These are phyloP conservation scores for Phaeosphaeriaceae sp. DNA, from an alignment of 2,329 filamentous ascomycete species.

Conservation along the genomic window DNA sequence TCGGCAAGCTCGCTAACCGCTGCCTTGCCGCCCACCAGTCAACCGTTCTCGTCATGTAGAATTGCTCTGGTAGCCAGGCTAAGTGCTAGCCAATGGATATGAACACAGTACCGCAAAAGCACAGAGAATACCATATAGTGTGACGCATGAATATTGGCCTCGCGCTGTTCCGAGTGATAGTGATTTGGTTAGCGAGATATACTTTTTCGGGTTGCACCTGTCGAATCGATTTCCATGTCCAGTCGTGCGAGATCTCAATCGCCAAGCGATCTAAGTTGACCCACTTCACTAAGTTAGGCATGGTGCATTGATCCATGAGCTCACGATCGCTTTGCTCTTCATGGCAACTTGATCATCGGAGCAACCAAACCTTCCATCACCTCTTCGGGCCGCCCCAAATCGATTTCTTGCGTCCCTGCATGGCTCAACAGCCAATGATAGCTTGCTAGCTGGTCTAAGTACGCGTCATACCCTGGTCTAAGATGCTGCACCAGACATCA, in stretches of 20 bases:
- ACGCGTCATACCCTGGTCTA: slow-evolving; percentile 26
- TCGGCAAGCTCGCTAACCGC: neutral
- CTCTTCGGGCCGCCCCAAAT: slow-evolving; percentile 30
- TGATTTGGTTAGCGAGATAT: neutral
- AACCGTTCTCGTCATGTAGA: neutral
- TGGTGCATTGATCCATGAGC: slow-evolving; percentile 16
- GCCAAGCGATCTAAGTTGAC: slow-evolving; percentile 23
- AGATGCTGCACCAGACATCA: slow-evolving; percentile 29
- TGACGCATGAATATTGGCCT: neutral
- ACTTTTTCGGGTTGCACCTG: slow-evolving; percentile 8
- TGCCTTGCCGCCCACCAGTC: neutral
- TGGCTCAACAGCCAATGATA: slow-evolving; percentile 21
- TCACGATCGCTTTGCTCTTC: slow-evolving; percentile 35
- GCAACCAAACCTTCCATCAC: slow-evolving; percentile 10
- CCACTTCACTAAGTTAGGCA: slow-evolving; percentile 18
- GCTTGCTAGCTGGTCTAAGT: slow-evolving; percentile 13
- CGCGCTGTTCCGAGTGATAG: neutral
- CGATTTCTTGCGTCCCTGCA: slow-evolving; percentile 29
- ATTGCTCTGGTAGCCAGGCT: neutral
- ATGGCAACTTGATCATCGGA: slow-evolving; percentile 38
- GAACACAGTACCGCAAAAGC: neutral
- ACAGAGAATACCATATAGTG: neutral
- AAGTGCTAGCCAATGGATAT: neutral
- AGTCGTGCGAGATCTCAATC: slow-evolving; percentile 24
- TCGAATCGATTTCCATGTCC: slow-evolving; percentile 23